Conservation (phyloP, 202 grass and related monocot genomes). For the Dendrocalamus latiflorus region DNA sequence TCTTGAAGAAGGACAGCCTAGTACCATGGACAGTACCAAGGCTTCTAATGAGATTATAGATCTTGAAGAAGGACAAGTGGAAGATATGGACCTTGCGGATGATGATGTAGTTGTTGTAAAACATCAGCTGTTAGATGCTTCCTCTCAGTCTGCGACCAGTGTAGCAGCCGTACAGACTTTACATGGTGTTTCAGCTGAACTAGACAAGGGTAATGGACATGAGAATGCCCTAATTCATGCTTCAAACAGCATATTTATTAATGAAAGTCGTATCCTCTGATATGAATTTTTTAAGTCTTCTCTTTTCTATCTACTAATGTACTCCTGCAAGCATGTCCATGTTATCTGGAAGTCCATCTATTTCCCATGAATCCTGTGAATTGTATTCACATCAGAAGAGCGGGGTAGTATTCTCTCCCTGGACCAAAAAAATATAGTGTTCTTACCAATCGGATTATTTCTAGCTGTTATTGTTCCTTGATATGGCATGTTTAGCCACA, state of each 20-base stretch:
- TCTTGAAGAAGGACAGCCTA: conserved; percentile 45
- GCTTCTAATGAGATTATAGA: conserved; percentile 25
- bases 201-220: not conserved
- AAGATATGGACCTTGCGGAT: conserved; percentile 86
- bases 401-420: not conserved
- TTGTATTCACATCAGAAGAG: conserved; percentile 5
- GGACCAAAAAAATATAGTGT: not conserved
- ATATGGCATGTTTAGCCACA: conserved; percentile 60
- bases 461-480: conserved; percentile 50
- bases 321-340: not conserved
- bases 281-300: conserved; percentile 15
- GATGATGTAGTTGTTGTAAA: conserved; percentile 49
- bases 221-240: conserved; percentile 10
- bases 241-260: conserved; percentile 29
- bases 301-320: conserved; percentile 15
- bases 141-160: conserved; percentile 8
- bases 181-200: conserved; percentile 18
- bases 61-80: conserved; percentile 54
- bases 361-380: conserved; percentile 1
- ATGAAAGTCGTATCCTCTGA: conserved; percentile 78
- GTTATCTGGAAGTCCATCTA: conserved; percentile 5
- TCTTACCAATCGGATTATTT: not conserved
- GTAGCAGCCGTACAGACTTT: conserved; percentile 12
- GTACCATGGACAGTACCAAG: not conserved
- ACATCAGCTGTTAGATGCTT: conserved; percentile 33